A percentile compares a stretch with the other conserved stretches of the same genome.
These are phyloP conservation scores for Pelargonium citronellum DNA, from an alignment of 441 rosid genomes.

Conservation along the genomic window DNA sequence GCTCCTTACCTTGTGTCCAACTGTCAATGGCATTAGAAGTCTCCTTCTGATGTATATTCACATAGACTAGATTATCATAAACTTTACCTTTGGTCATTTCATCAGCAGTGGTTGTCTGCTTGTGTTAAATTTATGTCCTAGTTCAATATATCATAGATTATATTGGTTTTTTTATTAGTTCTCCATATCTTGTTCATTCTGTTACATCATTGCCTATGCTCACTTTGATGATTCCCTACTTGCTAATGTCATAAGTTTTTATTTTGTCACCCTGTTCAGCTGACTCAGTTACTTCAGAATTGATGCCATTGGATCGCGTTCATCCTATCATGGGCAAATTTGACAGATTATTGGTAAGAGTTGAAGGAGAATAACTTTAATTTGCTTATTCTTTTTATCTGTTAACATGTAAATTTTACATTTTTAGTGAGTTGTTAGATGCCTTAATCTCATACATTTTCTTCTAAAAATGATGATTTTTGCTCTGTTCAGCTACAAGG, in stretches of 20 bases:
- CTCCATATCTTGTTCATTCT: conserved; percentile 12
- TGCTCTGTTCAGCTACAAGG: background rate
- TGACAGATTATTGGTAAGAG: conserved; percentile 72
- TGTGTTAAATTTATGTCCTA: too few relatives aligned
- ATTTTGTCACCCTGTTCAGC: conserved; percentile 31
- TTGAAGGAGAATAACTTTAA: conserved; percentile 13
- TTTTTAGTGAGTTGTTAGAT: background rate
- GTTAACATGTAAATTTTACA: background rate
- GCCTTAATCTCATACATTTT: conserved; percentile 8
- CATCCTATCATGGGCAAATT: conserved; percentile 53
- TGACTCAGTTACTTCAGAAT: conserved; percentile 31
- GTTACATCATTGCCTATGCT: background rate
- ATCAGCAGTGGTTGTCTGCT: too few relatives aligned
- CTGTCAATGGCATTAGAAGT: background rate
- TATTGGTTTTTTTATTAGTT: too few relatives aligned
- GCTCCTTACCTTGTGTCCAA: conserved; percentile 7
- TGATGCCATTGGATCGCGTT: conserved; percentile 40
- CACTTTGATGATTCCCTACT: conserved; percentile 5
- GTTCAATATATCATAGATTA: too few relatives aligned
- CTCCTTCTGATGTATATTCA: conserved; percentile 4
- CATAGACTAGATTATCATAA: too few relatives aligned
- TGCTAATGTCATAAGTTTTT: conserved; percentile 21
- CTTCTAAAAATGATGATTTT: background rate
- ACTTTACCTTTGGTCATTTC: too few relatives aligned
- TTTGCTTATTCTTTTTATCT: conserved; percentile 5